Evolutionary conservation across 352 stramenopile species (phyloP).

Genomic region (Pythium coloratum): DNA sequence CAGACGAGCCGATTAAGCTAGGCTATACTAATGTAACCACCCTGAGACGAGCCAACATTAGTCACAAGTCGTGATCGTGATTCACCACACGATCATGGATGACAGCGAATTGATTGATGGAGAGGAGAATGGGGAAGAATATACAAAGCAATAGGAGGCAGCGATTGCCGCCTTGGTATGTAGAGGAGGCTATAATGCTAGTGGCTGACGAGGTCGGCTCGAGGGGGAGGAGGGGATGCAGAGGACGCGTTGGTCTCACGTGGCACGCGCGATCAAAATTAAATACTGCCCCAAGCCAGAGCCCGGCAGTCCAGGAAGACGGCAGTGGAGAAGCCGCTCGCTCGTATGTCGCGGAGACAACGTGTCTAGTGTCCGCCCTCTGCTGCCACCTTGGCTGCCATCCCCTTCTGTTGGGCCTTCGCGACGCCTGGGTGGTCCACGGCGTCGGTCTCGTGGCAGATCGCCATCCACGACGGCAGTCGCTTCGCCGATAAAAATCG

Average conservation of each 20-base stretch:
- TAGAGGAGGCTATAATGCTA: not conserved
- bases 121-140: not conserved
- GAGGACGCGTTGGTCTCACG: not conserved
- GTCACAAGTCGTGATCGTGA: no score
- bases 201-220: not conserved
- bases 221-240: not conserved
- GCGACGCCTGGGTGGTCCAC: conserved; percentile 27
- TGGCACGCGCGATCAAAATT: conserved; percentile 2
- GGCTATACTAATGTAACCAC: not conserved
- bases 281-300: not conserved
- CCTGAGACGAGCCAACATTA: not conserved
- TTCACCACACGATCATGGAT: no score
- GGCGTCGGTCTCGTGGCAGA: conserved; percentile 52
- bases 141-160: conserved; percentile 7
- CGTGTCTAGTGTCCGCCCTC: conserved; percentile 10
- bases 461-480: conserved; percentile 49
- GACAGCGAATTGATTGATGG: not conserved
- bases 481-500: conserved; percentile 53
- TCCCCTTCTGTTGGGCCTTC: conserved; percentile 36
- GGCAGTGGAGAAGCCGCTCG: not conserved
- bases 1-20: not conserved
- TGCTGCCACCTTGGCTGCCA: conserved; percentile 32
- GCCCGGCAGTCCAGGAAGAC: no score
- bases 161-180: not conserved
- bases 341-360: not conserved